These are phyloP conservation scores for Coccomyxa subellipsoidea DNA, from an alignment of 163 green algal genomes.

Conservation along the genomic window DNA sequence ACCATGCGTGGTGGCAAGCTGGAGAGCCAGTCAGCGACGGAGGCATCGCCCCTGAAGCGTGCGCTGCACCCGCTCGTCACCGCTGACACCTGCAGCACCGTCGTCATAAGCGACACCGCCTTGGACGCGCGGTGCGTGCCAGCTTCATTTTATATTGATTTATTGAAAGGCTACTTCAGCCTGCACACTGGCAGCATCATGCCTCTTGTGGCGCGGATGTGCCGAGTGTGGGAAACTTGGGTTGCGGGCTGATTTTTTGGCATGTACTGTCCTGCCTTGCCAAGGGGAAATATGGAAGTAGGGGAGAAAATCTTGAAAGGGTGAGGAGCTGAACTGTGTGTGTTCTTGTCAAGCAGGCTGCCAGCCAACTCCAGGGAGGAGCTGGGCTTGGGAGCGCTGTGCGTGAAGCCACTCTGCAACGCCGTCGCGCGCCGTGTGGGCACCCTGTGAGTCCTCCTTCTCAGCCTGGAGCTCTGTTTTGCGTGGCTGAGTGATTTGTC, in stretches of 20 bases:
- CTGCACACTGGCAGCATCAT: no score
- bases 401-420: not conserved
- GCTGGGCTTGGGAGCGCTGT: not conserved
- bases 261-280: no score
- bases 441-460: not conserved
- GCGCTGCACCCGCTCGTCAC: not conserved
- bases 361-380: not conserved
- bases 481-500: no score
- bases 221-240: no score
- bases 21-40: not conserved
- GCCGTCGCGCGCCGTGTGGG: not conserved
- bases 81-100: not conserved
- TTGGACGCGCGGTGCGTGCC: not conserved
- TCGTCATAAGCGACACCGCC: not conserved
- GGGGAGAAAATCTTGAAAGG: not conserved
- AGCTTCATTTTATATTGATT: no score
- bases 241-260: no score
- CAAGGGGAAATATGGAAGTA: no score
- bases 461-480: no score
- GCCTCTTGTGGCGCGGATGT: no score
- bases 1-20: not conserved
- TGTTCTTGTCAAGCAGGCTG: not conserved
- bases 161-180: no score
- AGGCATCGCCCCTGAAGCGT: not conserved
- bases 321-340: no score